Base-by-base conservation (phyloP, 352 stramenopile species). In the Phytopythium aichiense region DNA sequence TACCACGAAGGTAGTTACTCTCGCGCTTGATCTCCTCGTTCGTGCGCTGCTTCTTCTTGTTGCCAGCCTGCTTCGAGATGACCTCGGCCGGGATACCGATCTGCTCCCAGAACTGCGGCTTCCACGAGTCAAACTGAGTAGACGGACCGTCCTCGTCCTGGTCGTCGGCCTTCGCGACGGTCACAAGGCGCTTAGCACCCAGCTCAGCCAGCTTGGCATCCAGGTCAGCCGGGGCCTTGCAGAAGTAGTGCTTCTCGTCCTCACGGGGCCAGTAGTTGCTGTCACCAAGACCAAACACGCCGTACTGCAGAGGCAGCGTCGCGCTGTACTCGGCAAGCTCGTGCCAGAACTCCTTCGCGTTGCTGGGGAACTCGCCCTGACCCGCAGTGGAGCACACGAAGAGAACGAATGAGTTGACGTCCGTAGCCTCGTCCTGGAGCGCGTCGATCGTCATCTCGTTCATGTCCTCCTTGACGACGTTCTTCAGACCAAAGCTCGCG, bases 191-290 rank as follows among this genome's bases (percentile, higher is more conserved):
- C 67, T 87, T 87, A 25, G 79, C 86, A 31, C 82, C 84, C 18
- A 94, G 72, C 50, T 91, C 78, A 48, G 71, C 86, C 59, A 94
- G 62, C 70, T 91, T 90, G 2, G 81, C 80, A 46, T 93, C 84
- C 30, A 94, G 63, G 46, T 92, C 82, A 0, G 62, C 64, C 7
- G 86, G 77, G 4, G 84, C 67, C 62, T 92, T 91, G 70, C 84
- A 92, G 64, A 91, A 94, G 73, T 92, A 93, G 73, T 92, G 78
- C 62, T 88, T 89, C 57, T 90, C 81, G 54, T 94, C 86, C 56
- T 87, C 80, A 13, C 82, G 77, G 8, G 82, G 81, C 86, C 86
- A 94, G 71, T 94, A 94, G 43, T 88, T 30, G 58, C 77, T 88
- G 67, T 94, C 86, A 38, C 86, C 86, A 33, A 94, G 72, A 46